Evolutionary conservation across 164 flowering plant genomes (phyloP), one percentile per base, ranked within the genome.

Genomic region (Sedum album): DNA sequence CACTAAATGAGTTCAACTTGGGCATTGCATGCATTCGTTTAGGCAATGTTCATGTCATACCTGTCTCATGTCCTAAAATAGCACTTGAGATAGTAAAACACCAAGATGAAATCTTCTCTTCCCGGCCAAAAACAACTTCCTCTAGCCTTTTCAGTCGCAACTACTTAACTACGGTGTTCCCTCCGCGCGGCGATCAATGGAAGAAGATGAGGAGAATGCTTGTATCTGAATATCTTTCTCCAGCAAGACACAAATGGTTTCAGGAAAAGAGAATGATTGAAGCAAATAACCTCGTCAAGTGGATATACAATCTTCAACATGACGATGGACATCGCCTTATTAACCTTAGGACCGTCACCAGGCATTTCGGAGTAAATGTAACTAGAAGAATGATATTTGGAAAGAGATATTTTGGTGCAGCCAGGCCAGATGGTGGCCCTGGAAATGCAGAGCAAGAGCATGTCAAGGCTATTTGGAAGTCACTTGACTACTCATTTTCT

Each of bases 201-300:
- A 75, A 72, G 70, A 77, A 75, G 42, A 78, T 75, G 80, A 67
- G 69, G 66, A 72, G 33, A 41, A 49, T 74, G 4, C 8, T 77
- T 7, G 51, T 55, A 1, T 41, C 70, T 1, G 65, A 75, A 25
- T 26, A 75, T 2, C 5, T 74, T 11, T 66, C 68, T 5, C n/a
- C 71, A 9, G 60, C 73, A 1, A 72, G 70, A 23, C 76, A 31
- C 35, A 31, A n/a, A 20, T 67, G 71, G 76, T 63, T 72, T 2
- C 60, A 36, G 1, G 68, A 65, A 17, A 75, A 72, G 33, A 67
- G 80, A 69, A 36, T 5, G 25, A 72, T 75, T 26, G 80, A 74
- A 49, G 78, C 78, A 0, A 74, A 78, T 21, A 65, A 78, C 36
- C 68, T 78, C 7, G 42, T 68, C 5, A 31, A 55, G n/a, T 73